These are phyloP conservation scores for Plasmopara halstedii DNA, from an alignment of 352 stramenopile species.

Conservation along the genomic window DNA sequence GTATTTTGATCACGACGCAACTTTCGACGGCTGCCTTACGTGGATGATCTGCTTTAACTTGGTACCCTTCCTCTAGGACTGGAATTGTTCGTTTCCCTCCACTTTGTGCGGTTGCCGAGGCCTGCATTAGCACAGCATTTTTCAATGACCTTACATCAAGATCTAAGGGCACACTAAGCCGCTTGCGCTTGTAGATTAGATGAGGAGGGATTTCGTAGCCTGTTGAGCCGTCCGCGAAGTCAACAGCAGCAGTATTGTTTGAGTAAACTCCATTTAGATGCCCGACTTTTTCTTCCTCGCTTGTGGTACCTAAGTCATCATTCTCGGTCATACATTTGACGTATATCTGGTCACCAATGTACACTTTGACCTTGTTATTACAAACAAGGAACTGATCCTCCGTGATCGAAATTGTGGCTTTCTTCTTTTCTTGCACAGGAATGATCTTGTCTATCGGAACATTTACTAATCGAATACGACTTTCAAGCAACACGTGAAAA, in stretches of 20 bases:
- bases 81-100: conserved; percentile 7
- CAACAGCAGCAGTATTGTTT: conserved; percentile 60
- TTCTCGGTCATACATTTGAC: conserved; percentile 40
- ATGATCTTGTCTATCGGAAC: conserved; percentile 54
- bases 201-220: conserved; percentile 54
- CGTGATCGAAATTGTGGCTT: conserved; percentile 40
- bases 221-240: conserved; percentile 69
- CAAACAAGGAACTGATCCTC: conserved; percentile 70
- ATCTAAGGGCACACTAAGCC: conserved; percentile 25
- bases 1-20: conserved; percentile 62
- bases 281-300: conserved; percentile 54
- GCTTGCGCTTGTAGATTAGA: conserved; percentile 55
- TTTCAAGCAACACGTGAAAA: conserved; percentile 60
- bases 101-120: conserved; percentile 12
- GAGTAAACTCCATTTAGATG: conserved; percentile 73
- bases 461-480: conserved; percentile 62
- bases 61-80: conserved; percentile 56
- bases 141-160: conserved; percentile 62
- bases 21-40: conserved; percentile 48
- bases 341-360: conserved; percentile 73
- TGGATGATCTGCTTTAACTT: conserved; percentile 68
- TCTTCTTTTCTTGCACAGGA: conserved; percentile 58
- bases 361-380: conserved; percentile 48
- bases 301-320: conserved; percentile 36
- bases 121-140: conserved; percentile 71